Conservation (phyloP, 1,139 yeast genomes). For the Lodderomyces parapsilosis region DNA sequence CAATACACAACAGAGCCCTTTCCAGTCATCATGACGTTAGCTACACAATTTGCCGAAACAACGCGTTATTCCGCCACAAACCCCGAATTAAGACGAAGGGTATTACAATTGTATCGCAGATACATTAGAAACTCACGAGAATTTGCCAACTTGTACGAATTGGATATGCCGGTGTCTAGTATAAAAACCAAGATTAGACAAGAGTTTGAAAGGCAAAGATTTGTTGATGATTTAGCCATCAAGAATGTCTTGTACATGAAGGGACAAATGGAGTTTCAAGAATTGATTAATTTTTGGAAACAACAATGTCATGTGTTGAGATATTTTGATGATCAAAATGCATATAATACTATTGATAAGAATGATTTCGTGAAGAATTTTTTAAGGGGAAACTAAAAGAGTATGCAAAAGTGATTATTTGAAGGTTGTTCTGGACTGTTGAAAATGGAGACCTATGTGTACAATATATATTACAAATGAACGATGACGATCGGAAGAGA, state of each 20-base stretch:
- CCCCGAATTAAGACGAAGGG: constrained; percentile 63
- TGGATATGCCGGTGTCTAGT: constrained; percentile 79
- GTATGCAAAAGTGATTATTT: not conserved
- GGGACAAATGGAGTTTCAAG: constrained; percentile 92
- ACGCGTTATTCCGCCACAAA: constrained; percentile 65
- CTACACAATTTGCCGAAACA: constrained; percentile 84
- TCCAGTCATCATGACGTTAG: constrained; percentile 57
- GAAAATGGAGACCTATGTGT: no score
- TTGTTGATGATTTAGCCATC: constrained; percentile 62
- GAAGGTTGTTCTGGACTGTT: no score
- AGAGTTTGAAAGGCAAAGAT: constrained; percentile 83
- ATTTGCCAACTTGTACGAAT: constrained; percentile 68
- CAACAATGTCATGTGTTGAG: constrained; percentile 84
- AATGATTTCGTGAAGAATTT: constrained; percentile 69
- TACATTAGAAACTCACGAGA: constrained; percentile 65
- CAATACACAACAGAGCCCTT: no score
- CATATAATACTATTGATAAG: constrained; percentile 46
- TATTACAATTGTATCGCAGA: constrained; percentile 70
- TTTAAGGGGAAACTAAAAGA: constrained; percentile 52
- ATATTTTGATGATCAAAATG: constrained; percentile 69
- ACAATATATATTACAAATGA: no score
- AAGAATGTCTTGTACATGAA: constrained; percentile 70
- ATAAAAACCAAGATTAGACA: constrained; percentile 85
- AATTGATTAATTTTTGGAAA: constrained; percentile 86
- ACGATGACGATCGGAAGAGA: no score